phyloP scores from a whole-genome alignment of 208 protist species.

The Crithidia bombi region DNA sequence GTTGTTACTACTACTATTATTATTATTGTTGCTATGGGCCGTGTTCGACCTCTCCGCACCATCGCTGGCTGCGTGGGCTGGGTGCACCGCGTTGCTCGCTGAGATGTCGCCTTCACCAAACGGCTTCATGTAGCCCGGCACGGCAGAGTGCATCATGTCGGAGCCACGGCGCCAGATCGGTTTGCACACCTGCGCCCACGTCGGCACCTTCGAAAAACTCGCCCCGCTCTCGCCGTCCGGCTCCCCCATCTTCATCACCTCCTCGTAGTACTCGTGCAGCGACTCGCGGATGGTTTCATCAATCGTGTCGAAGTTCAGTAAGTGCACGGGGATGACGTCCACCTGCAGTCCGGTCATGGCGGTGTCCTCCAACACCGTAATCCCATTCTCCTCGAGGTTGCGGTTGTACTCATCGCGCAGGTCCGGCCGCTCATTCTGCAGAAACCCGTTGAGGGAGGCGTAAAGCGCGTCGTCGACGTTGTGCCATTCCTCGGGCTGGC shows the following conservation, averaged over 20 bases:
- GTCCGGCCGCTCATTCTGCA: constrained; percentile 65
- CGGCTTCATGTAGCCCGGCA: constrained; percentile 28
- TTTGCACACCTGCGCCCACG: constrained; percentile 42
- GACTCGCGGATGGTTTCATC: constrained; percentile 59
- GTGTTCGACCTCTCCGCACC: background rate
- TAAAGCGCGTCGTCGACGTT: constrained; percentile 83
- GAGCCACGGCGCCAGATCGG: constrained; percentile 32
- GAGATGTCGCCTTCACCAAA: constrained; percentile 9
- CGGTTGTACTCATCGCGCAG: constrained; percentile 73
- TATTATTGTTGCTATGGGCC: too few species aligned
- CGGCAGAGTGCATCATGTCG: background rate
- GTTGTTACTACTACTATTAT: too few species aligned
- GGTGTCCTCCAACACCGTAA: constrained; percentile 80
- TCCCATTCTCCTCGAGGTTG: constrained; percentile 66
- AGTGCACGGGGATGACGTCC: constrained; percentile 78
- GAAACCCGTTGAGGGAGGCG: constrained; percentile 49
- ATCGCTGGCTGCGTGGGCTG: background rate
- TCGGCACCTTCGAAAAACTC: constrained; percentile 10
- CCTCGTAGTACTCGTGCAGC: constrained; percentile 34
- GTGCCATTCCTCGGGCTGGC: constrained; percentile 61
- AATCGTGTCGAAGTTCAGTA: constrained; percentile 64
- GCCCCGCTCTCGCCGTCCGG: constrained; percentile 14
- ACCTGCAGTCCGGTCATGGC: constrained; percentile 90
- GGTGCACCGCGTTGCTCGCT: constrained; percentile 1
- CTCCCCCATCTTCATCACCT: constrained; percentile 4